phyloP scores from a whole-genome alignment of 768 basidiomycete genomes.

The Suillus lakei region DNA sequence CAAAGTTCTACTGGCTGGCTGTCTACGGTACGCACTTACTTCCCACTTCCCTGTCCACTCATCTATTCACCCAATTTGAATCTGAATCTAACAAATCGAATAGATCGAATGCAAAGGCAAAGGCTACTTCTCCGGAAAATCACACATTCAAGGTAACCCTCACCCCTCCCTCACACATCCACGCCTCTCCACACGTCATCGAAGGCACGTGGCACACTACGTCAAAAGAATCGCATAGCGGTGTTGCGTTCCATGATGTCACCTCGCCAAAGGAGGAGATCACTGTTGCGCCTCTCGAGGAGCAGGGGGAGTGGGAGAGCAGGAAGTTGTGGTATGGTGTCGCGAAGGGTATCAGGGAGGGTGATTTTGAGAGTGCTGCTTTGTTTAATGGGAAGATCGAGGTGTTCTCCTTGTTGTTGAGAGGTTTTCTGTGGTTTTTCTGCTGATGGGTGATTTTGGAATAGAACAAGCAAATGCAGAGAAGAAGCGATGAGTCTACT shows the following conservation, averaged over 20 bases:
- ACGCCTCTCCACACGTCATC: conserved; percentile 53
- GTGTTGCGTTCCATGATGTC: conserved; percentile 76
- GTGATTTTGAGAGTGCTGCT: conserved; percentile 89
- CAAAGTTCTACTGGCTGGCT: no score
- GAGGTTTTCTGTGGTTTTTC: not conserved
- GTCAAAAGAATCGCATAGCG: conserved; percentile 53
- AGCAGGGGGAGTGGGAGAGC: conserved; percentile 83
- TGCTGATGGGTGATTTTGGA: not conserved
- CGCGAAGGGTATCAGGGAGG: conserved; percentile 87
- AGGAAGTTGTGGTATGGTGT: conserved; percentile 84
- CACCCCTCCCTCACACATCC: conserved; percentile 48
- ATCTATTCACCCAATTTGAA: conserved; percentile 17
- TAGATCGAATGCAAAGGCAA: conserved; percentile 94
- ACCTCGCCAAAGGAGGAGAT: conserved; percentile 68
- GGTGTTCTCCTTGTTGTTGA: no score
- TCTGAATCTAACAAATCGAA: conserved; percentile 42
- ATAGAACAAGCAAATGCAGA: conserved; percentile 92
- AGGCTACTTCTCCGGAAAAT: conserved; percentile 95
- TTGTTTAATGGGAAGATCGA: conserved; percentile 90
- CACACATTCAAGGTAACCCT: conserved; percentile 90
- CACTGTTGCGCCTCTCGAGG: conserved; percentile 59
- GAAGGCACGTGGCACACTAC: conserved; percentile 85
- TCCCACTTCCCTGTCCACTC: not conserved
- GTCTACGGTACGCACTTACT: conserved; percentile 49
- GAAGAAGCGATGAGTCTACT: conserved; percentile 79